Conservation (phyloP, 768 basidiomycete genomes). For the Kwoniella dejecticola region DNA sequence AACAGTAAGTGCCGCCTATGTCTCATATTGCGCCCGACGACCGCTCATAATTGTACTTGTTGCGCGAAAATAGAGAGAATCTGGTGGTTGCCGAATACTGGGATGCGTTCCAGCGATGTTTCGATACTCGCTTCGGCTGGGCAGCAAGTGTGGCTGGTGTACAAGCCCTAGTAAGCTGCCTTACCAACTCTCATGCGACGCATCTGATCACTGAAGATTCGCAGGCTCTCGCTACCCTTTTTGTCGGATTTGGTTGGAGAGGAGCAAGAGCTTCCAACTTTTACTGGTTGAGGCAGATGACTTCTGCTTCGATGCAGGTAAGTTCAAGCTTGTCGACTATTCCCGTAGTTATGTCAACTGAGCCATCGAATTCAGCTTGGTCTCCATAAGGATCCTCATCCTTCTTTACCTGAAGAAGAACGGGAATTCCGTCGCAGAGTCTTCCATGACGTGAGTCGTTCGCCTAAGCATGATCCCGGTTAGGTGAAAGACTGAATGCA, state of each 20-base stretch:
- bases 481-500: too few relatives aligned
- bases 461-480: not conserved
- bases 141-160: slow-evolving; percentile 45
- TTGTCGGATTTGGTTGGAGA: slow-evolving; percentile 50
- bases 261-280: slow-evolving; percentile 45
- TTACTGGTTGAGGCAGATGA: slow-evolving; percentile 48
- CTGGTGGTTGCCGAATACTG: slow-evolving; percentile 39
- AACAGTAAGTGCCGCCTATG: slow-evolving; percentile 23
- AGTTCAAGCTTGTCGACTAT: not conserved
- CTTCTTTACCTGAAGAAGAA: slow-evolving; percentile 39
- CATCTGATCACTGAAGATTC: not conserved
- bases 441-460: slow-evolving; percentile 35
- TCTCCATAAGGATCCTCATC: slow-evolving; percentile 47
- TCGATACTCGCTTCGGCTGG: slow-evolving; percentile 50
- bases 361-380: slow-evolving; percentile 28
- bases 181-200: not conserved
- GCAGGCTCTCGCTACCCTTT: slow-evolving; percentile 34
- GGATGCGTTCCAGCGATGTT: slow-evolving; percentile 45
- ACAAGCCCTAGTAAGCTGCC: slow-evolving; percentile 37
- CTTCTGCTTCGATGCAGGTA: slow-evolving; percentile 34
- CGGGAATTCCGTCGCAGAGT: slow-evolving; percentile 43
- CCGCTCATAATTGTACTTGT: too few relatives aligned
- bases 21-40: too few relatives aligned
- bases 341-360: slow-evolving; percentile 5
- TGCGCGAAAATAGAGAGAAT: slow-evolving; percentile 32